These are phyloP conservation scores for Amoeboaphelidium protococcarum DNA, from an alignment of 371 early-diverging fungal genomes.

Conservation along the genomic window DNA sequence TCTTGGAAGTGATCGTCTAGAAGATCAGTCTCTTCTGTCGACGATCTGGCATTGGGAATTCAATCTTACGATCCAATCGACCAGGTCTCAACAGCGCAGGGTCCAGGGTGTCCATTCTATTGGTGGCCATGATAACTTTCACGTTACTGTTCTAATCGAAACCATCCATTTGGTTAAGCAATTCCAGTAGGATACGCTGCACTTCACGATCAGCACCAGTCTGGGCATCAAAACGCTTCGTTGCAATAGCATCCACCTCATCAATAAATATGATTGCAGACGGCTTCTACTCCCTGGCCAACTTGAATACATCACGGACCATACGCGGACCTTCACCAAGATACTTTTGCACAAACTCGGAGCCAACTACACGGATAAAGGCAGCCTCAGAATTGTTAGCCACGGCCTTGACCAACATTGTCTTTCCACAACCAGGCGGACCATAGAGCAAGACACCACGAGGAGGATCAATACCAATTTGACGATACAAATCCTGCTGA, in stretches of 20 bases:
- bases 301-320: constrained; percentile 96
- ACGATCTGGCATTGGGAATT: constrained; percentile 98
- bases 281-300: constrained; percentile 95
- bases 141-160: constrained; percentile 97
- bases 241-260: constrained; percentile 98
- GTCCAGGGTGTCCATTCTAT: constrained; percentile 97
- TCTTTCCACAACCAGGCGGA: constrained; percentile 85
- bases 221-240: constrained; percentile 98
- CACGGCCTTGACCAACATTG: constrained; percentile 98
- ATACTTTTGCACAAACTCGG: constrained; percentile 99
- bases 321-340: constrained; percentile 98
- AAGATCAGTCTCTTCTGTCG: constrained; percentile 98
- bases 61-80: constrained; percentile 97
- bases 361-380: constrained; percentile 96
- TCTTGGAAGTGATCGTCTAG: constrained; percentile 87
- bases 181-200: constrained; percentile 94
- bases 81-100: constrained; percentile 97
- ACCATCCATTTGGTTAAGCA: constrained; percentile 99
- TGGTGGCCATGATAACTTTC: constrained; percentile 99
- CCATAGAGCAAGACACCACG: constrained; percentile 96
- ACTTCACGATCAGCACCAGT: constrained; percentile 99
- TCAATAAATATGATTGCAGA: constrained; percentile 99
- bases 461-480: constrained; percentile 99
- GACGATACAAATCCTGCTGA: constrained; percentile 94
- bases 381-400: constrained; percentile 98